phyloP scores from a whole-genome alignment of 129 eudicot genomes.

The Centella asiatica region DNA sequence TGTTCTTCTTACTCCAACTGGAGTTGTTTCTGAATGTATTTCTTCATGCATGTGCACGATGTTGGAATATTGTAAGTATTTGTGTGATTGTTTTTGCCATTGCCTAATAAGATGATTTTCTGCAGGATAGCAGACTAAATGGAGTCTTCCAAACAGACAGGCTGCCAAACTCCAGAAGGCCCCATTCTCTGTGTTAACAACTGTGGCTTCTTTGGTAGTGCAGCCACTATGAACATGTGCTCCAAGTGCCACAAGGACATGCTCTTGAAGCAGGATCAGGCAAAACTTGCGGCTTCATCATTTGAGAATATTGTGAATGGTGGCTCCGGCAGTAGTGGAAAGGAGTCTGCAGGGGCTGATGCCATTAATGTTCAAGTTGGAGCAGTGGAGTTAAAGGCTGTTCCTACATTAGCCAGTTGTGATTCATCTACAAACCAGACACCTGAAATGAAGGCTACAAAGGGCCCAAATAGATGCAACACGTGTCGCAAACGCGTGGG shows the following conservation, averaged over 20 bases:
- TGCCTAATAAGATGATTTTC: background rate
- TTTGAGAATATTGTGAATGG: conserved; percentile 54
- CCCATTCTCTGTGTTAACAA: conserved; percentile 64
- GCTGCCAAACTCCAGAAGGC: conserved; percentile 57
- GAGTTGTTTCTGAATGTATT: background rate
- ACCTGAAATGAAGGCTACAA: conserved; percentile 33
- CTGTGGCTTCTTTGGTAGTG: conserved; percentile 71
- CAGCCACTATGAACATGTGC: conserved; percentile 75
- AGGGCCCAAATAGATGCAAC: conserved; percentile 51
- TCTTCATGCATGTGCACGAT: too few relatives aligned
- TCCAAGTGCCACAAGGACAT: conserved; percentile 72
- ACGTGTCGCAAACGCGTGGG: conserved; percentile 67
- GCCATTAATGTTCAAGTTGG: conserved; percentile 18
- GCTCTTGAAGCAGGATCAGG: conserved; percentile 52
- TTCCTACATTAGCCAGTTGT: conserved; percentile 22
- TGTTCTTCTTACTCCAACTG: background rate
- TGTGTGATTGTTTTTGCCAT: too few relatives aligned
- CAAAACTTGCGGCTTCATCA: conserved; percentile 58
- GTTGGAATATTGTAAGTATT: too few relatives aligned
- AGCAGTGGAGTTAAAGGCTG: conserved; percentile 29
- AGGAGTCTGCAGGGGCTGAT: conserved; percentile 23
- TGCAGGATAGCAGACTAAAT: conserved; percentile 22
- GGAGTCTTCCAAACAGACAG: conserved; percentile 65
- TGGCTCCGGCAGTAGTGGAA: conserved; percentile 27
- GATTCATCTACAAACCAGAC: conserved; percentile 28